A percentile compares a stretch with the other conserved stretches of the same genome.
Conservation (phyloP, 1,139 yeast species). For the Zygotorulaspora mrakii region DNA sequence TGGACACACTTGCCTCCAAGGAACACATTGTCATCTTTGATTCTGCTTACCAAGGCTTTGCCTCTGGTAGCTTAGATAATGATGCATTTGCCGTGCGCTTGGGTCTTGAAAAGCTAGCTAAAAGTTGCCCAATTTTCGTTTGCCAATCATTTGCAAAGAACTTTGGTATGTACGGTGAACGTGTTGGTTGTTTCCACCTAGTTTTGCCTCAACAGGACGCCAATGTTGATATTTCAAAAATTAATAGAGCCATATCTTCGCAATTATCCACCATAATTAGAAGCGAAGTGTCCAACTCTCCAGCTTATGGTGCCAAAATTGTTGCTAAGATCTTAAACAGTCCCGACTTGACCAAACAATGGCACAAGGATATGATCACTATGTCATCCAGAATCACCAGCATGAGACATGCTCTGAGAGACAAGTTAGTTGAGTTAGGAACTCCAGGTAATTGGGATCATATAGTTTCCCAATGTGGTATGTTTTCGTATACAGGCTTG, state of each 20-base stretch:
- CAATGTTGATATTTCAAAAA: conserved; percentile 38
- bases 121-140: conserved; percentile 52
- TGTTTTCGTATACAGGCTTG: conserved; percentile 94
- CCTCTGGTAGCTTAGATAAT: conserved; percentile 76
- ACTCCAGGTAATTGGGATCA: conserved; percentile 95
- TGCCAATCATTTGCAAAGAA: conserved; percentile 98
- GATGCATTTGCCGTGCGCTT: conserved; percentile 87
- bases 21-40: conserved; percentile 84
- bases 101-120: conserved; percentile 54
- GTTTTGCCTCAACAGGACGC: conserved; percentile 45
- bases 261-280: conserved; percentile 78
- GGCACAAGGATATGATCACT: conserved; percentile 80
- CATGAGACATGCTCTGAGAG: conserved; percentile 70
- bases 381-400: conserved; percentile 82
- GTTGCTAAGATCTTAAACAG: conserved; percentile 73
- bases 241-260: conserved; percentile 54
- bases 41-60: conserved; percentile 97
- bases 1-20: conserved; percentile 56
- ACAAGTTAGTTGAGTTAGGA: conserved; percentile 55
- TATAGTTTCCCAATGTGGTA: conserved; percentile 86
- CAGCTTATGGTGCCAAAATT: conserved; percentile 92
- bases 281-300: conserved; percentile 89
- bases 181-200: conserved; percentile 89
- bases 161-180: conserved; percentile 96
- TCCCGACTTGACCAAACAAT: conserved; percentile 63